phyloP scores from a whole-genome alignment of 2,329 filamentous ascomycete genomes.

The Dissoconium aciculare region DNA sequence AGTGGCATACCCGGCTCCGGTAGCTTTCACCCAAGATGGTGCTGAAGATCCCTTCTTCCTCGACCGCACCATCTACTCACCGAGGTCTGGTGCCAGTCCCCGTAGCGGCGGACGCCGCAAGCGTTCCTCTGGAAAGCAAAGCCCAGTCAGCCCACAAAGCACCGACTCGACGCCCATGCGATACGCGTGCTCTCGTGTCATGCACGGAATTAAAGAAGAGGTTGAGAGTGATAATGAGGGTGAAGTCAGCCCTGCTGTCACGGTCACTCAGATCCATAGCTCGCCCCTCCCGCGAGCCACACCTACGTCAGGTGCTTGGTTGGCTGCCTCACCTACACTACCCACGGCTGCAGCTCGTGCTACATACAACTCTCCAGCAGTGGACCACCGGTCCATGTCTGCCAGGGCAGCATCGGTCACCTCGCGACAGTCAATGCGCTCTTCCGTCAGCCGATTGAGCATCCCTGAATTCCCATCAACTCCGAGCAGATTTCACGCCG shows the following conservation, averaged over 20 bases:
- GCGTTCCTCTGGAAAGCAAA: no score
- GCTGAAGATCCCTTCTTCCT: not conserved
- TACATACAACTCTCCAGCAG: no score
- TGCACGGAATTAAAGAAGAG: constrained; percentile 1
- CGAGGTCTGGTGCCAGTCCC: not conserved
- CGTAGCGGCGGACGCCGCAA: no score
- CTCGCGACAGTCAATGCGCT: not conserved
- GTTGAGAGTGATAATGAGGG: constrained; percentile 1
- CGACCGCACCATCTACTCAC: no score
- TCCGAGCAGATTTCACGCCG: not conserved
- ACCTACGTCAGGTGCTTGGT: no score
- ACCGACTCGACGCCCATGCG: not conserved
- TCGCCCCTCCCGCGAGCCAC: no score
- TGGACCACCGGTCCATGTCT: no score
- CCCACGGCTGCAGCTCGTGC: no score
- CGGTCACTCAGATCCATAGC: no score
- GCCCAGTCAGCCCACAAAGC: not conserved
- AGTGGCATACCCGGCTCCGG: not conserved
- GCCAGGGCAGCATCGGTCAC: not conserved
- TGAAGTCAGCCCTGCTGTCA: not conserved
- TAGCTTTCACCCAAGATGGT: not conserved
- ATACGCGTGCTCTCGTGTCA: not conserved
- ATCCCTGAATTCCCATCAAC: constrained; percentile 1
- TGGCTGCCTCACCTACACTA: no score
- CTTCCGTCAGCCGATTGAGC: not conserved